Percentiles rank a stretch among this genome's conserved stretches.
Conservation (phyloP, 2,329 filamentous ascomycete species). For the Hypoxylon sp. region DNA sequence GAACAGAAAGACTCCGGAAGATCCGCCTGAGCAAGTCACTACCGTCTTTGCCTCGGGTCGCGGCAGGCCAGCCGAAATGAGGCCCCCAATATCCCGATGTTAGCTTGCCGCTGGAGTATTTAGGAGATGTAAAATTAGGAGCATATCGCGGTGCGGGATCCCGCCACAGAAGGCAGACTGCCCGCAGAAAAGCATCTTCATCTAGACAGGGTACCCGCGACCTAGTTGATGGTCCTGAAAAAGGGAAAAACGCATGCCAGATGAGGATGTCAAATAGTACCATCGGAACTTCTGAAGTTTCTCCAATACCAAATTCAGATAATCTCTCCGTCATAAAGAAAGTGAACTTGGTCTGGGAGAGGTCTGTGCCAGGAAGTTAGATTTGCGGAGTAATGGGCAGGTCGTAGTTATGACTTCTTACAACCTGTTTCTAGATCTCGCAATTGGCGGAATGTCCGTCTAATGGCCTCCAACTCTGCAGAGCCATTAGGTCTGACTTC, state of each 20-base stretch:
- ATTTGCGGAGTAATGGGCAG: no score
- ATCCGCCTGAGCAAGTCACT: slow-evolving; percentile 28
- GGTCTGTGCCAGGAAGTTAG: no score
- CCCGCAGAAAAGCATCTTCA: slow-evolving; percentile 23
- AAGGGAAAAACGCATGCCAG: slow-evolving; percentile 29
- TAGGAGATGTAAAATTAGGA: not conserved
- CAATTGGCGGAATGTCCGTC: slow-evolving; percentile 16
- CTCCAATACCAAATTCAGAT: not conserved
- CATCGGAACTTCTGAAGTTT: not conserved
- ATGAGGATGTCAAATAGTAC: slow-evolving; percentile 15
- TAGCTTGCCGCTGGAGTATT: not conserved
- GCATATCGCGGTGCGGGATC: not conserved
- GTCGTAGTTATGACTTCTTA: no score
- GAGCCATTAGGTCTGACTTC: not conserved
- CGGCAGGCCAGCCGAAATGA: slow-evolving; percentile 12
- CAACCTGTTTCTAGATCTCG: slow-evolving; percentile 19
- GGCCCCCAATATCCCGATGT: slow-evolving; percentile 22
- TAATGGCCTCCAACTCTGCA: not conserved
- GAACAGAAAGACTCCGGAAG: slow-evolving; percentile 32
- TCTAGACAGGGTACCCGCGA: slow-evolving; percentile 16
- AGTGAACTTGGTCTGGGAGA: slow-evolving; percentile 18
- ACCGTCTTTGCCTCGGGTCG: slow-evolving; percentile 11
- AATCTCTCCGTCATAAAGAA: slow-evolving; percentile 1
- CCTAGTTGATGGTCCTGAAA: slow-evolving; percentile 11
- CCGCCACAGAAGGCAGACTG: slow-evolving; percentile 11